Evolutionary conservation across 169 alveolate species (phyloP).

Genomic region (Fabrea salina): DNA sequence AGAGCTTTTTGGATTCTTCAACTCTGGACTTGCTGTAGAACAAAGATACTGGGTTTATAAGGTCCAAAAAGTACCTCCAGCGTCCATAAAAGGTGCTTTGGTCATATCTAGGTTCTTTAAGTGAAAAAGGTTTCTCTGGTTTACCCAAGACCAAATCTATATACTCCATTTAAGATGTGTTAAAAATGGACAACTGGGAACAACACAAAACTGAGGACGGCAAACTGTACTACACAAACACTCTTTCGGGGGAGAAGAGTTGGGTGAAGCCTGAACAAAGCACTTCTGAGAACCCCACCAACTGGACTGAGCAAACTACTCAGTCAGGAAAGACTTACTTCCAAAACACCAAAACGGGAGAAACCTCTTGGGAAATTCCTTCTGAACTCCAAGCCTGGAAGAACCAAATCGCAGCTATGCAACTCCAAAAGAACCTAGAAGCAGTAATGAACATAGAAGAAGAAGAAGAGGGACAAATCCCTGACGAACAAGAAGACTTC

Average conservation of each 20-base stretch:
- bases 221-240: neutral
- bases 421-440: slow-evolving; percentile 5
- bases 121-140: slow-evolving; percentile 17
- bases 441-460: slow-evolving; percentile 20
- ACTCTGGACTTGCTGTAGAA: neutral
- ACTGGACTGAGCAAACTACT: slow-evolving; percentile 18
- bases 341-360: slow-evolving; percentile 26
- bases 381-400: slow-evolving; percentile 27
- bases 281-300: slow-evolving; percentile 2
- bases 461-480: slow-evolving; percentile 32
- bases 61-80: slow-evolving; percentile 5
- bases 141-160: no score
- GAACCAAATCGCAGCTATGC: slow-evolving; percentile 20
- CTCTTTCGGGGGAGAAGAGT: neutral
- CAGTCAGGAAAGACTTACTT: slow-evolving; percentile 4
- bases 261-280: slow-evolving; percentile 16
- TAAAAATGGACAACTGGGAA: slow-evolving; percentile 30
- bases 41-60: neutral
- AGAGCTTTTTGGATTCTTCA: neutral
- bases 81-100: slow-evolving; percentile 21
- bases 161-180: neutral
- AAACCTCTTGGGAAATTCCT: slow-evolving; percentile 29
- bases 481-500: slow-evolving; percentile 22
- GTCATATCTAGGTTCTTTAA: slow-evolving; percentile 1
- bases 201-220: slow-evolving; percentile 30